Base-by-base conservation (phyloP, 768 basidiomycete species). In the Xerocomellus chrysenteron region DNA sequence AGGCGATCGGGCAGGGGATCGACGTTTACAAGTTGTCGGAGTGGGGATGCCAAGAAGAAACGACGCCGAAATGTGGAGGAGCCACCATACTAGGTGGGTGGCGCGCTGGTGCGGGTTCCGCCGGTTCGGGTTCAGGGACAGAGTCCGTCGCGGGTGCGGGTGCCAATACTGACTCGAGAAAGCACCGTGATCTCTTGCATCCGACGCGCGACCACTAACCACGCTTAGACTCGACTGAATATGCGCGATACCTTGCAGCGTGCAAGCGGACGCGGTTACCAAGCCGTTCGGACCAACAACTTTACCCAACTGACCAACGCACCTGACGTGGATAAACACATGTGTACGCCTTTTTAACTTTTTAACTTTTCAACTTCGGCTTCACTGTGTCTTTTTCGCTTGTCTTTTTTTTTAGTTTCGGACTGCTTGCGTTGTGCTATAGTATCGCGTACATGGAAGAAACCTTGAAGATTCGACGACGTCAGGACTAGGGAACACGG, bases 371-470 rank as follows among this genome's bases (percentile, higher is more conserved):
- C 21, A 21, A 21, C 21, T 21, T 21, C 21, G 21, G 21, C 21
- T 21, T 21, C 21, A 21, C 21, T 21, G 21, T 21, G 21, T 21
- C 21, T 21, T 21, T n/a, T 21, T 21, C 26, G 26, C 26, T 26
- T 26, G 26, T 2, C 1, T 32, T 76, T 26, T 35, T 26, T 39
- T 7, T 28, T 32, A 26, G 35, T 37, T n/a, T 24, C 19, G 14
- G 50, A 14, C 16, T 43, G 16, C 17, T 13, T 24, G 16, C 2
- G 28, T 30, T 13, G 3, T 7, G 5, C 19, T 14, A 3, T 36
- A 61, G 94, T 95, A 94, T 98, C 90, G 92, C 90, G 2, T 98
- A 96, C 67, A 98, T 99, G 48, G 97, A 98, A 65, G 86, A 92
- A 66, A 98, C 97, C 69, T 77, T 99, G 59, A 87, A 82, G 69